Percentiles rank a stretch among this genome's conserved stretches.
Conservation (phyloP, 441 rosid genomes). For the Populus trichocarpa region DNA sequence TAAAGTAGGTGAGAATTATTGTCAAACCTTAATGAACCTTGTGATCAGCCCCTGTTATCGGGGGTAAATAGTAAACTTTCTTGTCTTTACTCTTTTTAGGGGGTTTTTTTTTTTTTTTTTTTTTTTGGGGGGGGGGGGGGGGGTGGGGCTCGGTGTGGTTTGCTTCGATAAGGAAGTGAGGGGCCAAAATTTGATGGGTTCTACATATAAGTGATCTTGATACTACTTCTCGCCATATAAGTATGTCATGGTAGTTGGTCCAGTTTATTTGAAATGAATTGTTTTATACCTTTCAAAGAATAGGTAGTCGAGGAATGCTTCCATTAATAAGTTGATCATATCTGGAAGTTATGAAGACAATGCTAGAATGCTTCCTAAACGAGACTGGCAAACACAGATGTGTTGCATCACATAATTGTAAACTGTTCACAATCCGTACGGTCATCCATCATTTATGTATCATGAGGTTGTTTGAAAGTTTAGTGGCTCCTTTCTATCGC, state of each 20-base stretch:
- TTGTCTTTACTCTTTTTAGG: too few relatives aligned
- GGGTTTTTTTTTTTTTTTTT: too few relatives aligned
- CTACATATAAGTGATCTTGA: background rate
- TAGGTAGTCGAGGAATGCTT: background rate
- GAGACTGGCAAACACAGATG: background rate
- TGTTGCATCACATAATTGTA: background rate
- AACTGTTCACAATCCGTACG: background rate
- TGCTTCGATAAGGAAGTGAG: too few relatives aligned
- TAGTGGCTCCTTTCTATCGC: background rate
- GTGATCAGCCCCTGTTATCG: background rate
- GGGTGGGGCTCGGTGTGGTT: too few relatives aligned
- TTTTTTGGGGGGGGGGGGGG: too few relatives aligned
- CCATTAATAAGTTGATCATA: background rate
- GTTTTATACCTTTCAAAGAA: too few relatives aligned
- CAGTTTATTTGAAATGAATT: background rate
- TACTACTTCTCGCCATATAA: background rate
- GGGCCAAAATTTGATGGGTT: background rate
- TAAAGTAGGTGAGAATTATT: background rate
- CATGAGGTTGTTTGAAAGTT: background rate
- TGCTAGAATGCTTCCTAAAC: background rate
- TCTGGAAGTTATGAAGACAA: background rate
- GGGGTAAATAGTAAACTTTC: too few relatives aligned
- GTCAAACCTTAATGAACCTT: background rate
- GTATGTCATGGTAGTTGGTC: background rate
- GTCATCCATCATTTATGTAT: background rate